These are phyloP conservation scores for Inosperma sp. DNA, from an alignment of 768 basidiomycete genomes.

Conservation along the genomic window DNA sequence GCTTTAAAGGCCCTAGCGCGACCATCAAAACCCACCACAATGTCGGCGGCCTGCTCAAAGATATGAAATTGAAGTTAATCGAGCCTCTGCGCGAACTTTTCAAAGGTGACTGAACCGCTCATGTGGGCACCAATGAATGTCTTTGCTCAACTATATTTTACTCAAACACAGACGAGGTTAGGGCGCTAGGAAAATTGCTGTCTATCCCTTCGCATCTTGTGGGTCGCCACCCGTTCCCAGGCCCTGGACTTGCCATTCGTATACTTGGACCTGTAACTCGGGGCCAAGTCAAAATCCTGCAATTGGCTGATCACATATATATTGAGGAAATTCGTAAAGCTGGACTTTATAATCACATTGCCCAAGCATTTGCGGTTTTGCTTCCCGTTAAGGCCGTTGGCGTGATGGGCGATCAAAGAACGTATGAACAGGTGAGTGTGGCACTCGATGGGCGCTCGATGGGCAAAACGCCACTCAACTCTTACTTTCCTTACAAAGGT, in stretches of 20 bases:
- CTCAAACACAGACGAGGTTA: constrained; percentile 76
- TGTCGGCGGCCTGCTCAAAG: constrained; percentile 90
- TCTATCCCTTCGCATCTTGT: constrained; percentile 90
- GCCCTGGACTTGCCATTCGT: constrained; percentile 95
- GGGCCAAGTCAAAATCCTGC: constrained; percentile 86
- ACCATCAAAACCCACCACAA: constrained; percentile 99
- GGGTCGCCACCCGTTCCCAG: constrained; percentile 97
- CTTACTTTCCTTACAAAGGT: constrained; percentile 45
- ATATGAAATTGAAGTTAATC: constrained; percentile 99
- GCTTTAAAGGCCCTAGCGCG: constrained; percentile 97
- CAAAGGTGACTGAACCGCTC: constrained; percentile 62
- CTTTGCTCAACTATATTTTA: constrained; percentile 7
- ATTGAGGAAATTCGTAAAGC: constrained; percentile 97
- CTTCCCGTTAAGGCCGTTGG: constrained; percentile 95
- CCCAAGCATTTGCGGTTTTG: constrained; percentile 94
- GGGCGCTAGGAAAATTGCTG: constrained; percentile 85
- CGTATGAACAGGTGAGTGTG: constrained; percentile 79
- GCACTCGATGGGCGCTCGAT: neutral
- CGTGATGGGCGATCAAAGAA: constrained; percentile 94
- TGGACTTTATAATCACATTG: constrained; percentile 86
- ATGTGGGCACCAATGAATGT: neutral
- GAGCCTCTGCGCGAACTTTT: constrained; percentile 96
- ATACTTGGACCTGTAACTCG: constrained; percentile 94
- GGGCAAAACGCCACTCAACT: constrained; percentile 7
- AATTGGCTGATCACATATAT: constrained; percentile 92